Percentiles rank a stretch among this genome's conserved stretches.
phyloP scores from a whole-genome alignment of 1,284 basidiomycete species.

The Lignosus rhinocerotis region DNA sequence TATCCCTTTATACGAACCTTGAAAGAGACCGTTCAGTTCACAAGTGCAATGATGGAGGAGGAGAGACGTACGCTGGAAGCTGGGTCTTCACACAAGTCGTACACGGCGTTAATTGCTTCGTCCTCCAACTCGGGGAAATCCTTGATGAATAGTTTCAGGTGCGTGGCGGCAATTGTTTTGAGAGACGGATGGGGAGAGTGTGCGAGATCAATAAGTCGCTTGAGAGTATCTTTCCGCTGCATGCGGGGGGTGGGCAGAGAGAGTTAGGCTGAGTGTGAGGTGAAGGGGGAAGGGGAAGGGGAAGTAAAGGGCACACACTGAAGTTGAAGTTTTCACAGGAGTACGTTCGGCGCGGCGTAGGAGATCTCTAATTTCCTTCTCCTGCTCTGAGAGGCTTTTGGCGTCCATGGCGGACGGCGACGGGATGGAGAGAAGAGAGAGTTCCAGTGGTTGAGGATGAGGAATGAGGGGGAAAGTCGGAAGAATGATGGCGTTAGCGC shows the following conservation, averaged over 20 bases:
- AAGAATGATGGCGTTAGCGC: neutral
- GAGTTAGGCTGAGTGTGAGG: neutral
- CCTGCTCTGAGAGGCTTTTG: constrained; percentile 28
- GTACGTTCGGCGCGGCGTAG: constrained; percentile 34
- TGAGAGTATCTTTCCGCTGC: constrained; percentile 39
- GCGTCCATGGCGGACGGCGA: constrained; percentile 23
- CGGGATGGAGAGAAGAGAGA: neutral
- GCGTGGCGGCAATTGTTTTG: constrained; percentile 59
- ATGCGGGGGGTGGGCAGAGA: neutral
- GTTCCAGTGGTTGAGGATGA: neutral
- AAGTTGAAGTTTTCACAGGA: constrained; percentile 28
- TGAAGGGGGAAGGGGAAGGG: neutral
- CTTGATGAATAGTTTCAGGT: constrained; percentile 58
- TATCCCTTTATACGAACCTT: constrained; percentile 72
- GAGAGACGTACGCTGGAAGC: constrained; percentile 45
- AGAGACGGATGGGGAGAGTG: constrained; percentile 38
- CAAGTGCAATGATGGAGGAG: neutral
- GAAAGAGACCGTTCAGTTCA: constrained; percentile 12
- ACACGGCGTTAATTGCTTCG: constrained; percentile 70
- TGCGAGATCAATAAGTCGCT: constrained; percentile 39
- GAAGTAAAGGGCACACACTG: constrained; percentile 20
- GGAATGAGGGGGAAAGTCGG: neutral
- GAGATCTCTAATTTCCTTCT: constrained; percentile 33
- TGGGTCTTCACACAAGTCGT: constrained; percentile 74
- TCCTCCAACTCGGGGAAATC: constrained; percentile 72